Evolutionary conservation across 2,329 filamentous ascomycete species (phyloP), one percentile per base, ranked within the genome.

Genomic region (Pseudogymnoascus sp.): DNA sequence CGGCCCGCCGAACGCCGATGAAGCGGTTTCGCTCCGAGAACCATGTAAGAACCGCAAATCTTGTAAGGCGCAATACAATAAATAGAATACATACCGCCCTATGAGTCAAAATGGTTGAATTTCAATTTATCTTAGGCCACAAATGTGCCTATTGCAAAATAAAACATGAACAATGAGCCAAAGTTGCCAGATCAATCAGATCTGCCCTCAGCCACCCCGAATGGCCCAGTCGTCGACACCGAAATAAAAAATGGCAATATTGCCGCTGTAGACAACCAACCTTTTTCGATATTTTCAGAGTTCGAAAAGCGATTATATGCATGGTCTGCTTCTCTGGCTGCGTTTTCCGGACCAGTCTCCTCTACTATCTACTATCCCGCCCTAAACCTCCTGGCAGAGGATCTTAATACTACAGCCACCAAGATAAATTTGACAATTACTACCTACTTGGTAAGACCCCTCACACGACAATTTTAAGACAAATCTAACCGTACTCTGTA

Each of bases 341-440:
- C 65, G 5, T 64, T 66, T 31, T 42, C 65, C 11, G 67, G 64
- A 1, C 66, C 67, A 12, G 42, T 66, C 28, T 63, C 65, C 5
- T 33, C 60, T 5, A 61, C 69, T 11, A 71, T 72, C 12, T 72
- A 71, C 61, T 72, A 68, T 35, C 69, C 70, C 3, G 68, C 70
- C 14, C 65, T 71, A 14, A 68, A 67, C 1, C 61, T 59, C 4
- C 65, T 72, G 47, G 67, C 68, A 1, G 42, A 21, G 3, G 66
- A 69, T 40, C 67, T 72, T 5, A 12, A 31, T 7, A 67, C 69
- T 4, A 66, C 70, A 1, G 60, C 65, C 7, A 70, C 68, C 21
- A 59, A 69, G 0, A 67, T 72, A 50, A 71, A 71, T 35, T 64
- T 72, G 3, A 71, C 70, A 1, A 65, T 72, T 1, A 73, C 70